Conservation (phyloP, 2,329 filamentous ascomycete species). For the Phyllosticta paracitricarpa region DNA sequence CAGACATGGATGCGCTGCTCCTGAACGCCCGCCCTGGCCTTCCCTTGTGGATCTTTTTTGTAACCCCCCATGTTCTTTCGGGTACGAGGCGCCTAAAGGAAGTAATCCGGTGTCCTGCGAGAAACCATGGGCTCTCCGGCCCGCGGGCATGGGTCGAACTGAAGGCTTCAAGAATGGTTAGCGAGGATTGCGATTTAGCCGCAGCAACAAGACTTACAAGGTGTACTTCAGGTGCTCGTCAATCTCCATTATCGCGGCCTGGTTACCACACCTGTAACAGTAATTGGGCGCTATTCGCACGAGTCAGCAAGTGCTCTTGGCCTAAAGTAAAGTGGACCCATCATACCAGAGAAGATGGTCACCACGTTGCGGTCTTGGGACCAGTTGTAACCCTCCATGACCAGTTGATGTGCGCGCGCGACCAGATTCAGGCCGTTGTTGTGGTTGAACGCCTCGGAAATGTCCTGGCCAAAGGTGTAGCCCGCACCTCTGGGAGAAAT, state of each 20-base stretch:
- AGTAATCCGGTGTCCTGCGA: constrained; percentile 90
- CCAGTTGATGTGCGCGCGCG: constrained; percentile 88
- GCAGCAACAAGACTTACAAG: constrained; percentile 57
- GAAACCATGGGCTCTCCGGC: constrained; percentile 99
- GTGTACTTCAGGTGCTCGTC: constrained; percentile 99
- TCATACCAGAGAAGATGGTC: constrained; percentile 78
- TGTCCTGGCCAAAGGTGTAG: constrained; percentile 94
- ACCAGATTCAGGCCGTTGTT: constrained; percentile 90
- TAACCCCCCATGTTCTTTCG: not conserved
- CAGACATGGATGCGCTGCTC: not conserved
- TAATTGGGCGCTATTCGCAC: constrained; percentile 49
- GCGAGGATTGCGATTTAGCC: not conserved
- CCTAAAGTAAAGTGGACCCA: not conserved
- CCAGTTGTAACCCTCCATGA: constrained; percentile 99
- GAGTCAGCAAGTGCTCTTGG: constrained; percentile 19
- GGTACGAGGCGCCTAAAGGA: constrained; percentile 56
- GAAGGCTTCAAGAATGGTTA: constrained; percentile 53
- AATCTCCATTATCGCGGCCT: constrained; percentile 99
- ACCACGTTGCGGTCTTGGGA: constrained; percentile 97
- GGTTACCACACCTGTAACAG: constrained; percentile 98
- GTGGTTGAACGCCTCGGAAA: constrained; percentile 97
- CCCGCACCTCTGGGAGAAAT: constrained; percentile 90
- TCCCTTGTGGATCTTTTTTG: not conserved
- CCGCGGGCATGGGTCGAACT: constrained; percentile 97
- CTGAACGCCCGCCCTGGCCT: not conserved